Conservation (phyloP, 2,329 filamentous ascomycete genomes). For the Trichoderma pleuroti region DNA sequence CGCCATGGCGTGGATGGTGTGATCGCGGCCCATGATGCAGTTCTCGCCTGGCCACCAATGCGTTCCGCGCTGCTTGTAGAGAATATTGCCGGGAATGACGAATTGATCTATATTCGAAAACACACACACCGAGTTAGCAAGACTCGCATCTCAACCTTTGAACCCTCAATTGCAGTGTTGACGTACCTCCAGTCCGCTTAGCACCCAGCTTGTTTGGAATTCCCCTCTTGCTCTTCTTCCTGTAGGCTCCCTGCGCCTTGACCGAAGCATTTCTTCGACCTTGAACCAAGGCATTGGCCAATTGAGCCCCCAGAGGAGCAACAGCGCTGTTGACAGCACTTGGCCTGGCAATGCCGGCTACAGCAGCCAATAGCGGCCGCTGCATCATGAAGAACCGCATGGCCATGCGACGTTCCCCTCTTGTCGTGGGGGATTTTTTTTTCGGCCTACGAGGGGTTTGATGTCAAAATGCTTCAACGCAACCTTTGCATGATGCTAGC, state of each 20-base stretch:
- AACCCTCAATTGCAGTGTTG: neutral
- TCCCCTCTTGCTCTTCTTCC: slow-evolving; percentile 56
- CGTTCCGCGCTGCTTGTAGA: slow-evolving; percentile 94
- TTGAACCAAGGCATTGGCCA: slow-evolving; percentile 42
- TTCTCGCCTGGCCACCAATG: slow-evolving; percentile 96
- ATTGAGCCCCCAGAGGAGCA: slow-evolving; percentile 27
- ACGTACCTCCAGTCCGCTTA: slow-evolving; percentile 82
- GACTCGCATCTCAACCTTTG: neutral
- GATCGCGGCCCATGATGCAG: slow-evolving; percentile 89
- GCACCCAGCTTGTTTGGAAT: slow-evolving; percentile 83
- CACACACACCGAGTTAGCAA: neutral
- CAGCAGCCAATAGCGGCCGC: slow-evolving; percentile 42
- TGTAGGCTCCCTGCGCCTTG: slow-evolving; percentile 67
- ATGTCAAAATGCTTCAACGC: slow-evolving; percentile 14
- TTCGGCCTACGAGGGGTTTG: slow-evolving; percentile 10
- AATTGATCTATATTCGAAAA: slow-evolving; percentile 66
- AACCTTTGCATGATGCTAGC: neutral
- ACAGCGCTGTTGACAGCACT: slow-evolving; percentile 22
- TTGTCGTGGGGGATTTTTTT: neutral
- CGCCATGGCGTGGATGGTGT: slow-evolving; percentile 85
- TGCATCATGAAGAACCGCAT: slow-evolving; percentile 48
- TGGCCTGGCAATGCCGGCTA: slow-evolving; percentile 30
- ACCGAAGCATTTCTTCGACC: slow-evolving; percentile 55
- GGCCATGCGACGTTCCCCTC: slow-evolving; percentile 22
- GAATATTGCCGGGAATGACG: slow-evolving; percentile 93